phyloP scores from a whole-genome alignment of 1,284 basidiomycete genomes.

The Earliella scabrosa region DNA sequence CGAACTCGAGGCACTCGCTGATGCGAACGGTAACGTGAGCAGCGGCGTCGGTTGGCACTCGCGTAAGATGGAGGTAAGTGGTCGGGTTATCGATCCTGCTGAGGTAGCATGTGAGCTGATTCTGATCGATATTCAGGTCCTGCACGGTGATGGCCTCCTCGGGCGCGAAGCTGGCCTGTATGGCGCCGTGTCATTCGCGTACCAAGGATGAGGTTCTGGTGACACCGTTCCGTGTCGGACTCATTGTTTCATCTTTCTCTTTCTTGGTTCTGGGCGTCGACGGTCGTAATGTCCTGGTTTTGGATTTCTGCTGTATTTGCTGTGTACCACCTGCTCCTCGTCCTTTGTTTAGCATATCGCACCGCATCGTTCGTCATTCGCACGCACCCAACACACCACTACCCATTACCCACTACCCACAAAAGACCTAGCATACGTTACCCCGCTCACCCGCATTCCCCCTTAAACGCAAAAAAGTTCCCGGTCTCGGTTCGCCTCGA shows the following conservation, averaged over 20 bases:
- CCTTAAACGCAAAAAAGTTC: neutral
- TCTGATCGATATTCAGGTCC: conserved; percentile 48
- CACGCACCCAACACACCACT: neutral
- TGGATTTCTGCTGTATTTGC: neutral
- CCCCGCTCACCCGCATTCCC: neutral
- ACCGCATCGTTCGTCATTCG: neutral
- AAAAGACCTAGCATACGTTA: neutral
- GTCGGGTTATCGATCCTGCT: neutral
- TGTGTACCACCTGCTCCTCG: neutral
- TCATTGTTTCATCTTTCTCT: neutral
- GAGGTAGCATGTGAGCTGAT: conserved; percentile 15
- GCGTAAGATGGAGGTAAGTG: conserved; percentile 92
- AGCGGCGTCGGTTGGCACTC: conserved; percentile 95
- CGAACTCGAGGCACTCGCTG: conserved; percentile 75
- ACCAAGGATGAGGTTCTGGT: conserved; percentile 83
- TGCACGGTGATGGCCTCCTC: conserved; percentile 89
- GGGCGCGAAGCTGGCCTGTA: conserved; percentile 93
- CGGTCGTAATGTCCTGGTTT: neutral
- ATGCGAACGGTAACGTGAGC: conserved; percentile 87
- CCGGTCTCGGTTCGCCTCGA: neutral
- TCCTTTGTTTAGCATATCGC: neutral
- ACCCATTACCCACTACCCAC: neutral
- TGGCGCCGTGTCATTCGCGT: conserved; percentile 91
- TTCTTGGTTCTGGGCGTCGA: neutral
- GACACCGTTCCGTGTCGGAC: neutral